phyloP scores from a whole-genome alignment of 2,329 filamentous ascomycete genomes.

The Microsporum ferrugineum region DNA sequence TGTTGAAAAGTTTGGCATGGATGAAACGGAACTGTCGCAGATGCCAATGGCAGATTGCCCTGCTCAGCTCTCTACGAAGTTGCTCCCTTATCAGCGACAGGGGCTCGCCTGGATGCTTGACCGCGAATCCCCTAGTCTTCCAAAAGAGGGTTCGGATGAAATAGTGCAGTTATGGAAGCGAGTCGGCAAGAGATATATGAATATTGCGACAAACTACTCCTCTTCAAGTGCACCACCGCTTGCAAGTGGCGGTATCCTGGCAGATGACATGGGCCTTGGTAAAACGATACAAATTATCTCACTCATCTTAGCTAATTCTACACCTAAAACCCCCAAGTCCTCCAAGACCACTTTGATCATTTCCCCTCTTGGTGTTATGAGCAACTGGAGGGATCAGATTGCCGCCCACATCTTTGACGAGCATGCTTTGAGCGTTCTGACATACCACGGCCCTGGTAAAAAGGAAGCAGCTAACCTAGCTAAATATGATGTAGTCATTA shows the following conservation, averaged over 20 bases:
- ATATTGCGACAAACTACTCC: conserved; percentile 61
- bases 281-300: conserved; percentile 83
- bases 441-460: conserved; percentile 58
- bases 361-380: conserved; percentile 75
- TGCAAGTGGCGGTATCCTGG: conserved; percentile 70
- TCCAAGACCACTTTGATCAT: conserved; percentile 63
- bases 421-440: conserved; percentile 53
- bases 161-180: conserved; percentile 69
- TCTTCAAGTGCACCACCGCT: conserved; percentile 48
- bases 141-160: conserved; percentile 46
- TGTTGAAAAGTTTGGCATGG: conserved; percentile 58
- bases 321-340: conserved; percentile 33
- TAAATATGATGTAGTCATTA: conserved; percentile 65
- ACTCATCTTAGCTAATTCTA: conserved; percentile 52
- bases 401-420: conserved; percentile 56
- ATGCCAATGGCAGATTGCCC: conserved; percentile 67
- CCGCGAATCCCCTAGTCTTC: conserved; percentile 60
- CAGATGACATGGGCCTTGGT: conserved; percentile 86
- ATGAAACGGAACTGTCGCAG: conserved; percentile 56
- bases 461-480: conserved; percentile 50
- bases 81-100: conserved; percentile 70
- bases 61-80: conserved; percentile 47
- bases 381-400: conserved; percentile 78
- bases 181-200: conserved; percentile 43
- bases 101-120: conserved; percentile 70